Evolutionary conservation across 768 basidiomycete genomes (phyloP).

Genomic region (Termitomyces sp.): DNA sequence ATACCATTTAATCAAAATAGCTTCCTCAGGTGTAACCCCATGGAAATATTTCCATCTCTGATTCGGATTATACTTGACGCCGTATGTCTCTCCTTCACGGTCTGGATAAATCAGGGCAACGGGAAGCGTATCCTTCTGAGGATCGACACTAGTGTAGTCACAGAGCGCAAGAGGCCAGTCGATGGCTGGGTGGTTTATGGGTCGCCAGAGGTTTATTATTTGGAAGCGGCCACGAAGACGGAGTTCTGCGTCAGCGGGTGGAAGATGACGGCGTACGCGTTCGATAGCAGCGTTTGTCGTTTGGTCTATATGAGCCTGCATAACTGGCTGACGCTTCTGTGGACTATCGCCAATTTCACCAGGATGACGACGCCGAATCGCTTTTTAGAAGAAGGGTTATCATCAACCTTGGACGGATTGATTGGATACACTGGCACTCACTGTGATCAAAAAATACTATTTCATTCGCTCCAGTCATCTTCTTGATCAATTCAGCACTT

Average conservation of each 20-base stretch:
- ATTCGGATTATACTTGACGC: slow-evolving; percentile 39
- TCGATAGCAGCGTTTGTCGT: slow-evolving; percentile 28
- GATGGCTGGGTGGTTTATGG: no score
- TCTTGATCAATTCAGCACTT: slow-evolving; percentile 53
- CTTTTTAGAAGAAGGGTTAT: slow-evolving; percentile 20
- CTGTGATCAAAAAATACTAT: slow-evolving; percentile 65
- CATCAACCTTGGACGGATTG: no score
- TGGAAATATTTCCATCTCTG: no score
- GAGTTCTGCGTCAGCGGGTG: slow-evolving; percentile 27
- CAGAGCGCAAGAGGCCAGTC: slow-evolving; percentile 50
- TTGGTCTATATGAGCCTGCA: slow-evolving; percentile 37
- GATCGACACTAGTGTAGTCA: slow-evolving; percentile 37
- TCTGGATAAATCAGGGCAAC: slow-evolving; percentile 44
- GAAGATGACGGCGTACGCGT: slow-evolving; percentile 38
- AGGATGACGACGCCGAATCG: slow-evolving; percentile 32
- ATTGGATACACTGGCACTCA: slow-evolving; percentile 22
- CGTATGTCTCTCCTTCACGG: slow-evolving; percentile 47
- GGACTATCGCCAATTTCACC: slow-evolving; percentile 22
- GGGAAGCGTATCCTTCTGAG: slow-evolving; percentile 36
- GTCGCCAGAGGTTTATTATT: no score
- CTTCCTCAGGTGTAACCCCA: slow-evolving; percentile 44
- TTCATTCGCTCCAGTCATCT: no score
- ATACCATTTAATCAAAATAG: slow-evolving; percentile 52
- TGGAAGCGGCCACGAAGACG: slow-evolving; percentile 36
- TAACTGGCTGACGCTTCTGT: slow-evolving; percentile 32